Evolutionary conservation across 2,329 filamentous ascomycete species (phyloP).

Genomic region (Hypoxylon sp.): DNA sequence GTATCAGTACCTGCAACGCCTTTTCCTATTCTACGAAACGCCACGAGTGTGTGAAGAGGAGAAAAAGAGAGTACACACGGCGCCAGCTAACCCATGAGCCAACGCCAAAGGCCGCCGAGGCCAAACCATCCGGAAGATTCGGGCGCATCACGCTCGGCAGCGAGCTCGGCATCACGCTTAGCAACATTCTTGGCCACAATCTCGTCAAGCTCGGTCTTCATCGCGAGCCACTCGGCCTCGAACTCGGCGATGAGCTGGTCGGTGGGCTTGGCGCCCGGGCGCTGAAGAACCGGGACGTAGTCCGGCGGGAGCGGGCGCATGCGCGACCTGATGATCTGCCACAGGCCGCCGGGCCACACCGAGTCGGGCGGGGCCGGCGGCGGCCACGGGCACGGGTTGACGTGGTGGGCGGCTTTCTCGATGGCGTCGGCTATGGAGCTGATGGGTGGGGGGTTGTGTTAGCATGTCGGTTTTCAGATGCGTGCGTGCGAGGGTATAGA

Average conservation of each 20-base stretch:
- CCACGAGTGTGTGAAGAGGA: no score
- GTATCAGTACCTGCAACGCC: background rate
- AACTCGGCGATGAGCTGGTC: no score
- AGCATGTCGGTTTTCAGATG: background rate
- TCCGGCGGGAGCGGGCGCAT: slow-evolving; percentile 31
- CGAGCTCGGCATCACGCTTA: no score
- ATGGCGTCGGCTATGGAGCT: slow-evolving; percentile 40
- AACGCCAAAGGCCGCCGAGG: no score
- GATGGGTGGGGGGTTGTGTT: background rate
- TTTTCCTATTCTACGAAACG: background rate
- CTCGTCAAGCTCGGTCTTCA: background rate
- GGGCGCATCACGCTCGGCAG: no score
- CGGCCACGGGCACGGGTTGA: slow-evolving; percentile 38
- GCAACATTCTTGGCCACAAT: no score
- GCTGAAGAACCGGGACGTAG: background rate
- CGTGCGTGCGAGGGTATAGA: background rate
- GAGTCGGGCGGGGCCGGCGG: slow-evolving; percentile 35
- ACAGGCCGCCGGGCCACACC: slow-evolving; percentile 40
- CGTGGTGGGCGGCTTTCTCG: slow-evolving; percentile 26
- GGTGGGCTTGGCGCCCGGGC: no score
- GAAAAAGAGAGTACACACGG: no score
- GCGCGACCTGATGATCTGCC: slow-evolving; percentile 37
- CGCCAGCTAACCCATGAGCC: no score
- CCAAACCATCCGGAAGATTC: no score
- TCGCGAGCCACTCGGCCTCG: background rate